Evolutionary conservation across 768 basidiomycete genomes (phyloP), one percentile per base, ranked within the genome.

Genomic region (Lactarius hatsudake): DNA sequence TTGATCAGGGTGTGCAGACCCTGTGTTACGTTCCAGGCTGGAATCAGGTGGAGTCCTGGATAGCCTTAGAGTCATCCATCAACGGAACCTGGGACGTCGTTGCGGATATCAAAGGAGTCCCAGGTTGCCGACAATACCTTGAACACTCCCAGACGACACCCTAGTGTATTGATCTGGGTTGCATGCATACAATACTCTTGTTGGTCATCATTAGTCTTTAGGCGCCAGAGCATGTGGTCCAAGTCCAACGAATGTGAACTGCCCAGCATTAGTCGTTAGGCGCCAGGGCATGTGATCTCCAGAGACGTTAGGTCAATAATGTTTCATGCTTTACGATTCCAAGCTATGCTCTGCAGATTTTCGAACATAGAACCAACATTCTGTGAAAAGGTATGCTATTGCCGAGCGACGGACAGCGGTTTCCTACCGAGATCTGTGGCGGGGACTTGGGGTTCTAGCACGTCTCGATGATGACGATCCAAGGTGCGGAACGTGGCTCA

Each of bases 271-370:
- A 10, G 32, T 1, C 18, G 5, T 34, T 36, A 59, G 40, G 58
- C 66, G 66, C 40, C 62, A 36, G 34, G 0, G 62, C n/a, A 36
- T 36, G 58, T 18, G 57, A 43, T 55, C 58, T 54, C 40, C 10
- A 12, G n/a, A 20, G 42, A 28, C 12, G 6, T 48, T 48, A 48
- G 20, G 32, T 59, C 55, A 23, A 36, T 28, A 9, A 17, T 12
- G 51, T 60, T 59, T 56, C 66, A 60, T 60, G 51, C 34, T 38
- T 53, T 55, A 56, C 57, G 36, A 54, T 60, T 60, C 5, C 15
- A 32, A 42, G 48, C n/a, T 60, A 18, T 32, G 32, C 51, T 53
- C 51, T 53, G 51, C n/a, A 40, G 30, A 42, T 65, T 53, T 53
- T 59, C 58, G 30, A 28, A 59, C 17, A 53, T 26, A 53, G n/a